Percentiles rank a stretch among this genome's conserved stretches.
Evolutionary conservation across 1,284 basidiomycete species (phyloP).

Genomic region (Ganoderma lucidum): DNA sequence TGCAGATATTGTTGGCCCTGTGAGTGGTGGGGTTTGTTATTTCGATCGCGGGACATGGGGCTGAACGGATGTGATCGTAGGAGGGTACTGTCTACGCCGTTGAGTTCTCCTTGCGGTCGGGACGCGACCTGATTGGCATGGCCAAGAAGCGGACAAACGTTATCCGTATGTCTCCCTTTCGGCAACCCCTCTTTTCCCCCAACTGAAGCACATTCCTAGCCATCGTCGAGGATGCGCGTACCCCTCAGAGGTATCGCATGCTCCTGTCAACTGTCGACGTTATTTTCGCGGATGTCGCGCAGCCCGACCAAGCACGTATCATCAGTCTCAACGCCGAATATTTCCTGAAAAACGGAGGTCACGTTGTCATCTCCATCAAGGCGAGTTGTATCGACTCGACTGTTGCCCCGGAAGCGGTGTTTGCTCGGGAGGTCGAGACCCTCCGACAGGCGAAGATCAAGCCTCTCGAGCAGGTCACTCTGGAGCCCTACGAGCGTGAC

Average conservation of each 20-base stretch:
- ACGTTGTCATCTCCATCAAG: constrained; percentile 98
- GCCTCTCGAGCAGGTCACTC: constrained; percentile 92
- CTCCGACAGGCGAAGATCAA: constrained; percentile 87
- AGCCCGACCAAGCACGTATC: constrained; percentile 98
- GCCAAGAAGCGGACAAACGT: constrained; percentile 99
- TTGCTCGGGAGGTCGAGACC: constrained; percentile 89
- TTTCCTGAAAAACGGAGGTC: constrained; percentile 96
- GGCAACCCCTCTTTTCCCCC: neutral
- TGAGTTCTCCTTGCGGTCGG: constrained; percentile 96
- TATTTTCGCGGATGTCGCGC: constrained; percentile 98
- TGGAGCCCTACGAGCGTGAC: constrained; percentile 86
- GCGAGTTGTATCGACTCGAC: constrained; percentile 99
- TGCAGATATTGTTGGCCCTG: constrained; percentile 97
- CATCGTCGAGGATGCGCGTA: constrained; percentile 96
- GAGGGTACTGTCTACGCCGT: constrained; percentile 98
- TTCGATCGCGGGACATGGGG: neutral
- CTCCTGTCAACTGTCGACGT: constrained; percentile 93
- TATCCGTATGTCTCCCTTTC: constrained; percentile 75
- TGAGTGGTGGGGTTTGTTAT: constrained; percentile 38
- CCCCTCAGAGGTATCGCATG: constrained; percentile 96
- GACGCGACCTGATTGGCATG: constrained; percentile 99
- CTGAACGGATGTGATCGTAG: constrained; percentile 46
- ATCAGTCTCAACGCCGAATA: constrained; percentile 93
- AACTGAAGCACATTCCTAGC: constrained; percentile 55
- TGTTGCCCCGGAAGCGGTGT: constrained; percentile 88